Evolutionary conservation across 768 basidiomycete species (phyloP).

Genomic region (Pilatotrama ljubarskyi): DNA sequence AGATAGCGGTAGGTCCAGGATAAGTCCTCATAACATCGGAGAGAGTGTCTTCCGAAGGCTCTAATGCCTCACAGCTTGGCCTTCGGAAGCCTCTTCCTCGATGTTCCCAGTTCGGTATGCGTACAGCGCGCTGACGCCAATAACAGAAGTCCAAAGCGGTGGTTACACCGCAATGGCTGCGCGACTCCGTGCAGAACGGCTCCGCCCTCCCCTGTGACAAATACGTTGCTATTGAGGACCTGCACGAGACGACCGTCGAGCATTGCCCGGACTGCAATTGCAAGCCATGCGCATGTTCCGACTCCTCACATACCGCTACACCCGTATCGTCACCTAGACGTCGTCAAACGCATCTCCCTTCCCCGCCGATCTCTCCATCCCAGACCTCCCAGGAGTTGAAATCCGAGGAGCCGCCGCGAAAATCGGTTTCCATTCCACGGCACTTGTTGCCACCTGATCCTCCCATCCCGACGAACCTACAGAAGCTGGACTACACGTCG

Average conservation of each 20-base stretch:
- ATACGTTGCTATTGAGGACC: conserved; percentile 57
- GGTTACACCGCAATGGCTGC: conserved; percentile 73
- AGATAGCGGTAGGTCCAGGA: conserved; percentile 53
- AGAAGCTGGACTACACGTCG: conserved; percentile 34
- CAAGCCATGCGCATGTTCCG: conserved; percentile 27
- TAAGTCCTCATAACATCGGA: too few species aligned
- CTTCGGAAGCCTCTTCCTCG: background rate
- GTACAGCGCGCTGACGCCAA: background rate
- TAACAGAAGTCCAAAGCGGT: conserved; percentile 61
- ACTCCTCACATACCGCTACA: conserved; percentile 12
- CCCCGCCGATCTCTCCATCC: background rate
- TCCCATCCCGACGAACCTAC: conserved; percentile 20
- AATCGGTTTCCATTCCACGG: conserved; percentile 16
- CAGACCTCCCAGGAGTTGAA: background rate
- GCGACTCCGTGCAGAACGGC: conserved; percentile 50
- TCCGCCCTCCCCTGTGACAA: conserved; percentile 49
- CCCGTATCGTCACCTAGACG: background rate
- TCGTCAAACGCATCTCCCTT: background rate
- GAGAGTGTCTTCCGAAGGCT: background rate
- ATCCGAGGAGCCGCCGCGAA: background rate
- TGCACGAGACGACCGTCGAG: conserved; percentile 47
- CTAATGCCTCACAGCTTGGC: too few species aligned
- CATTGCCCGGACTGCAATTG: conserved; percentile 43
- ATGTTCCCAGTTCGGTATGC: background rate
- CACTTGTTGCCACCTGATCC: conserved; percentile 26